Conservation (phyloP, 257 asterid species). For the Plantago major region DNA sequence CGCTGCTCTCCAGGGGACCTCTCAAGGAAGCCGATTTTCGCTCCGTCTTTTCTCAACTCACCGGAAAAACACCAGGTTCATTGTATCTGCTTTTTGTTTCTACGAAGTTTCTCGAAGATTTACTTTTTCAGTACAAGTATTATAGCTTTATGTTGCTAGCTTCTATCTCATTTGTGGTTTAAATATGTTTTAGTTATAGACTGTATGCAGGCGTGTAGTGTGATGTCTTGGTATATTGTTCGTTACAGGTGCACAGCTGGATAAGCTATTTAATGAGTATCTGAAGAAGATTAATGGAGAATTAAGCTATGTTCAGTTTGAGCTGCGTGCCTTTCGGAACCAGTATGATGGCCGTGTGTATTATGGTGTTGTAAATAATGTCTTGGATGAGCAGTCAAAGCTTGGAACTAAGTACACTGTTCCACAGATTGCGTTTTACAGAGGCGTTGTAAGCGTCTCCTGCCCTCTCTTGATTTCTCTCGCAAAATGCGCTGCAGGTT, state of each 20-base stretch:
- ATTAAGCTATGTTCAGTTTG: conserved; percentile 64
- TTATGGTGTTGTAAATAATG: conserved; percentile 83
- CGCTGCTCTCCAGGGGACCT: conserved; percentile 77
- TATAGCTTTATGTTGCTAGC: neutral
- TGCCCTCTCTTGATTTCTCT: neutral
- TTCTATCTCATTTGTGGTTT: neutral
- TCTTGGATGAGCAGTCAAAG: conserved; percentile 78
- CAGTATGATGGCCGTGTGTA: conserved; percentile 69
- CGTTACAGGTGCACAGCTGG: conserved; percentile 39
- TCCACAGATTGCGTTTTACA: conserved; percentile 91
- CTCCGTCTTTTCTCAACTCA: conserved; percentile 46
- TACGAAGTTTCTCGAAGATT: neutral
- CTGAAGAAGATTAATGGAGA: conserved; percentile 64
- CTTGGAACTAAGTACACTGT: conserved; percentile 77
- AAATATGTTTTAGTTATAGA: too few species aligned
- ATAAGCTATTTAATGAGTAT: conserved; percentile 46
- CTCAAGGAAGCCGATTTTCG: conserved; percentile 49
- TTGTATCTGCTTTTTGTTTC: neutral
- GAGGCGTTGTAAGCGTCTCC: conserved; percentile 66
- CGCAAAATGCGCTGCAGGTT: too few species aligned
- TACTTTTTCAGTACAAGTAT: neutral
- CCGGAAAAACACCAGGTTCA: conserved; percentile 52
- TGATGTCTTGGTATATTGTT: conserved; percentile 3
- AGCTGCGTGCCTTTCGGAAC: conserved; percentile 69
- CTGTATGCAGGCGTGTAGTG: neutral